Evolutionary conservation across 176 grass and related monocot genomes (phyloP), one percentile per base, ranked within the genome.

Genomic region (Aegilops tauschii): DNA sequence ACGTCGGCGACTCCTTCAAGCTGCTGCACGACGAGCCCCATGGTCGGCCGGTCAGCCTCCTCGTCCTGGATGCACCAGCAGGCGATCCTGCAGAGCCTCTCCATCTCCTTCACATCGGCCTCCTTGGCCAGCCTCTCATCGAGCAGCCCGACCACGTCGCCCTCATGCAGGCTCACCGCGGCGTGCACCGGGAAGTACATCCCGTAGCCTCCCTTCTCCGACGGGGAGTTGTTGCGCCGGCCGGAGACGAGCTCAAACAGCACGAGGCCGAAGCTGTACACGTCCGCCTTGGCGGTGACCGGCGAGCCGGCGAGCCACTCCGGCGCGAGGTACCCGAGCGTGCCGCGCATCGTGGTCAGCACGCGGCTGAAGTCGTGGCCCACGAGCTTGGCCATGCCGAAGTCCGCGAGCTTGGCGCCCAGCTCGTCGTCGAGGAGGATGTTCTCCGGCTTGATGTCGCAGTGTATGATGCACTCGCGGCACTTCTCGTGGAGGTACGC

Each of bases 271-370:
- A 89, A 91, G 62, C 83, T 91, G 80, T 88, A 93, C 44, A 91
- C 89, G 44, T 91, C 92, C 7, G 89, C 83, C 77, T 93, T 93
- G 27, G 89, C 74, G 13, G 89, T 91, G 83, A 94, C 31, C 11
- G 89, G 28, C 14, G 44, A 76, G 50, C 86, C 89, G 0, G 83
- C 27, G 4, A 94, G 86, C 92, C 92, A 94, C 66, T 94, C 92
- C 56, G 86, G 80, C 34, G 89, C 89, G 27, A 93, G 89, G 61
- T 91, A 93, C 1, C 89, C 92, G n/a, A 93, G 63, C 61, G 92
- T 93, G 61, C 88, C 92, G 25, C 88, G 79, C 92, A 90, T 90
- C 86, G 86, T 90, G 44, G 92, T 93, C 14, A 91, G 74, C 11
- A 91, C 85, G 59, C 85, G 85, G 81, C 89, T 91, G 81, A 87